Evolutionary conservation across 73 alveolate genomes (phyloP), one percentile per base, ranked within the genome.

Genomic region (Paramecium biaurelia): DNA sequence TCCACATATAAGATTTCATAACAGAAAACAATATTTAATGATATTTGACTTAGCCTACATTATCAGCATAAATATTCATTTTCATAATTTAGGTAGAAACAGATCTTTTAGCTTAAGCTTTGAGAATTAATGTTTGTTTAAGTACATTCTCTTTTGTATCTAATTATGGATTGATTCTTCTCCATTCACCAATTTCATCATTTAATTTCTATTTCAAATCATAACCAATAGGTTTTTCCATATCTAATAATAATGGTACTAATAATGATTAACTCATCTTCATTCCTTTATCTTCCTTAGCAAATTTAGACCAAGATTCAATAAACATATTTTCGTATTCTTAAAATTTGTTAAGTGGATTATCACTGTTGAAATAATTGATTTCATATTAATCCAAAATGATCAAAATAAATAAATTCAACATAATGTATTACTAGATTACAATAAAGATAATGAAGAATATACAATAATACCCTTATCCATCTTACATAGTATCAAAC

Each of bases 321-420:
- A 94, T 95, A 89, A 98, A 97, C 45, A 92, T 95, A 24, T 87
- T 85, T 82, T 94, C 94, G 79, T 96, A 96, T 43, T 85, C 92
- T 42, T 96, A 96, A 84, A 97, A 98, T 87, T 88, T 95, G 35
- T 94, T 96, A 47, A 98, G 92, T 15, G 98, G 97, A 92, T 98
- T 98, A 86, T 97, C 98, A n/a, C 92, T 94, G 45, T 98, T 95
- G 43, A 95, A 94, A 56, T 98, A 97, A 84, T 97, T 98, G 89
- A 96, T 98, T 89, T 98, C 99, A 89, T 96, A 98, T 92, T 97
- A 96, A 85, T 98, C 98, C 15, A 98, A 57, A 86, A 97, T 98
- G 34, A 98, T 99, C 96, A 98, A 95, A 35, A 98, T 92, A 87
- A 98, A 98, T 28, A 98, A 34, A 70, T 72, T 89, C 34, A 89